A percentile compares a stretch with the other conserved stretches of the same genome.
phyloP scores from a whole-genome alignment of 164 flowering plant species.

The Magnolia sinica region DNA sequence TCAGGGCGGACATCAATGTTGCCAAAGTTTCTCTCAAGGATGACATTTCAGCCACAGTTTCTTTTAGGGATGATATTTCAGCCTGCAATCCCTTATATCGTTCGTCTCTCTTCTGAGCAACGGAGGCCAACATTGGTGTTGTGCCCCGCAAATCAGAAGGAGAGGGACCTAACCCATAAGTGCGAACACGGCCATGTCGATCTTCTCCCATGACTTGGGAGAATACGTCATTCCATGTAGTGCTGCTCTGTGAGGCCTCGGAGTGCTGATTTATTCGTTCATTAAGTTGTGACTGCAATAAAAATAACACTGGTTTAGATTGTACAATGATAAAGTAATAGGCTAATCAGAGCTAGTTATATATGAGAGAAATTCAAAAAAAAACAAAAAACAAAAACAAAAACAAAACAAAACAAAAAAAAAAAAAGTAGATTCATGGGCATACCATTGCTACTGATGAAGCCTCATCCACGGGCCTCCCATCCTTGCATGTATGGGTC shows the following conservation, averaged over 20 bases:
- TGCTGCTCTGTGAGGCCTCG: not conserved
- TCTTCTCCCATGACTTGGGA: constrained; percentile 22
- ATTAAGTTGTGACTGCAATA: constrained; percentile 19
- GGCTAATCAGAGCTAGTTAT: not conserved
- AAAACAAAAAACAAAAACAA: not conserved
- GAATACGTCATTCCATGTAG: constrained; percentile 17
- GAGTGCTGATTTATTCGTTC: not conserved
- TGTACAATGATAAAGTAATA: not conserved
- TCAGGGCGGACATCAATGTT: too few relatives aligned
- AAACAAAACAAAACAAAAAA: not conserved
- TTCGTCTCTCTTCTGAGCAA: not conserved
- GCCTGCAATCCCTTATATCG: too few relatives aligned
- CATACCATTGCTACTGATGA: constrained; percentile 25
- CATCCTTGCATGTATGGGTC: constrained; percentile 29
- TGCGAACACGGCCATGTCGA: constrained; percentile 10
- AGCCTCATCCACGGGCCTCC: constrained; percentile 25
- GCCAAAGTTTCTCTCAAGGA: too few relatives aligned
- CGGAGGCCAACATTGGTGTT: not conserved
- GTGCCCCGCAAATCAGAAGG: constrained; percentile 7
- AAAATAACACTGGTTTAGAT: not conserved
- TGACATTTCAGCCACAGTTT: too few relatives aligned
- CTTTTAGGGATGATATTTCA: too few relatives aligned
- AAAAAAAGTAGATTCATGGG: not conserved
- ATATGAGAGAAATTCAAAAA: not conserved
- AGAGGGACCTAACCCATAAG: constrained; percentile 14